phyloP scores from a whole-genome alignment of 768 basidiomycete genomes.

The Mycena galopus region DNA sequence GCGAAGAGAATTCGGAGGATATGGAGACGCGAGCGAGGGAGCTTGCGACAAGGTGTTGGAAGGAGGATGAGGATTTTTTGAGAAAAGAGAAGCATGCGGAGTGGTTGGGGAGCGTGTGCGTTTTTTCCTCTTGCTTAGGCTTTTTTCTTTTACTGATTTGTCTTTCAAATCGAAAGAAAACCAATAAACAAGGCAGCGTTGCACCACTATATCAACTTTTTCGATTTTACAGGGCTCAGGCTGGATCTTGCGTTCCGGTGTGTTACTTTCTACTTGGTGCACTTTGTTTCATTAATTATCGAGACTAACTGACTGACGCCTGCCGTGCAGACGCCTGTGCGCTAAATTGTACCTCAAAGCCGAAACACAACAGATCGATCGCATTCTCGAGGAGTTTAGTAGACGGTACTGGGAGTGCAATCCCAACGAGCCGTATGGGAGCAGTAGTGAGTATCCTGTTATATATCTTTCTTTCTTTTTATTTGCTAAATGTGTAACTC shows the following conservation, averaged over 20 bases:
- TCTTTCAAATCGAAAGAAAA: too few relatives aligned
- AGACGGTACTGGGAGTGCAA: conserved; percentile 94
- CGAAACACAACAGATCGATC: conserved; percentile 98
- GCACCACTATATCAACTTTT: conserved; percentile 86
- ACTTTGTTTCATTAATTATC: background rate
- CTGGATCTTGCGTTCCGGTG: conserved; percentile 94
- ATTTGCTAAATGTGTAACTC: too few relatives aligned
- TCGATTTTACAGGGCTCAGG: conserved; percentile 88
- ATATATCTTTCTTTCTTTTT: background rate
- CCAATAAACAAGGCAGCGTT: conserved; percentile 82
- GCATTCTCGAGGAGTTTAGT: conserved; percentile 94
- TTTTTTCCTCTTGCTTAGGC: conserved; percentile 40
- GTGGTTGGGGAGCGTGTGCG: conserved; percentile 94
- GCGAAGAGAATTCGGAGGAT: conserved; percentile 66
- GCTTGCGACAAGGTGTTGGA: conserved; percentile 84
- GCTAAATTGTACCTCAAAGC: conserved; percentile 94
- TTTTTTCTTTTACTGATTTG: conserved; percentile 15
- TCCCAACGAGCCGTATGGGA: conserved; percentile 82
- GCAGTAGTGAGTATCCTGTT: conserved; percentile 72
- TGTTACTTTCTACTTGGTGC: conserved; percentile 35
- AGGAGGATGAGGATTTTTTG: conserved; percentile 88
- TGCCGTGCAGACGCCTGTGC: conserved; percentile 85
- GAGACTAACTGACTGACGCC: conserved; percentile 7
- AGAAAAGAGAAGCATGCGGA: conserved; percentile 94
- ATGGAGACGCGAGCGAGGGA: conserved; percentile 77